Evolutionary conservation across 352 stramenopile genomes (phyloP), one percentile per base, ranked within the genome.

Genomic region (Thraustochytrium sp.): DNA sequence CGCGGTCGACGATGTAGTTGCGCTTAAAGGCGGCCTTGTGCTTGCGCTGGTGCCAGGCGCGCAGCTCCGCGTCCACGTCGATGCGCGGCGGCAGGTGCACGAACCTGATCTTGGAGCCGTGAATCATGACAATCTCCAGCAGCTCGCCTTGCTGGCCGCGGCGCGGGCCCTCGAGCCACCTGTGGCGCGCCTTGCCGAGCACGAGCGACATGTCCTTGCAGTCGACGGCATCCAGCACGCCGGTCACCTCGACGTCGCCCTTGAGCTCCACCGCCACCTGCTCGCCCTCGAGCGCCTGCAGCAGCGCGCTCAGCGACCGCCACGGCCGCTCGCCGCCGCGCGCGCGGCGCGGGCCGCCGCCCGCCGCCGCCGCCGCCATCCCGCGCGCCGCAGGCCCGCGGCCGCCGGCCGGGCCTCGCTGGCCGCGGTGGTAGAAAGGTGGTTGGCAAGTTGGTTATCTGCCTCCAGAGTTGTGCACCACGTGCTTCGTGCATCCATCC

Each of bases 91-190:
- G 65, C 13, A 77, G 46, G 23, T 55, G 42, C 18, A 77, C 46
- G 42, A 36, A 77, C 1, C 65, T 23, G 23, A 77, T 62, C 11
- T 36, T 23, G 23, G n/a, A 37, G 21, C 65, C 65, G 26, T 37
- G 42, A 3, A 77, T 21, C 65, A 77, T 77, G 29, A 77, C 65
- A 21, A 77, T 29, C 65, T 77, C 42, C 13, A 77, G 11, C 1
- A 13, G 26, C 16, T 37, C 34, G 42, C 65, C 65, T 0, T 16
- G 11, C 23, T 77, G 65, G 42, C 65, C 65, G 13, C 49, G 42
- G 18, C 65, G 65, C 29, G 65, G 65, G 4, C 65, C 65, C 31
- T 77, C 65, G 49, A 77, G 65, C 65, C 65, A 77, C 11, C 16
- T 77, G 11, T 77, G 65, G 11, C 11, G 26, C 0, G 65, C 65